Evolutionary conservation across 83 land plant genomes (phyloP).

Genomic region (Picea abies): DNA sequence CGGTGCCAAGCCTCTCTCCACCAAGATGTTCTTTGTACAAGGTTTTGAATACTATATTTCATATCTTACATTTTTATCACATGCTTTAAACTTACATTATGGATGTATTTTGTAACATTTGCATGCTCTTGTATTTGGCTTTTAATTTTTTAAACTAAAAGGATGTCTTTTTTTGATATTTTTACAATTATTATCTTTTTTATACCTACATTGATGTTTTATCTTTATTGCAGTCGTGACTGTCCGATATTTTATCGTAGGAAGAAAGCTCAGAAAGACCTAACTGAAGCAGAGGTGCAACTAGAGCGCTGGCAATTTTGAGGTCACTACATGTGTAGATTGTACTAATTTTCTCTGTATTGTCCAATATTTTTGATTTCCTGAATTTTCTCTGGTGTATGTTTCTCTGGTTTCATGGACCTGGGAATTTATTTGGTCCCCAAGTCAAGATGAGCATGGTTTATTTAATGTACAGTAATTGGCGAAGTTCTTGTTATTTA

Average conservation of each 20-base stretch:
- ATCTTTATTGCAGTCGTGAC: constrained; percentile 75
- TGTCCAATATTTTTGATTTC: constrained; percentile 3
- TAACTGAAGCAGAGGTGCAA: constrained; percentile 91
- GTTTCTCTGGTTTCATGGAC: neutral
- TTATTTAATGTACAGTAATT: neutral
- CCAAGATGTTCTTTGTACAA: constrained; percentile 98
- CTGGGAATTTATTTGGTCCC: neutral
- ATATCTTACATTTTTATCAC: neutral
- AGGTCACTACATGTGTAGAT: constrained; percentile 8
- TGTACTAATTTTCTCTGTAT: neutral
- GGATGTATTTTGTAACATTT: neutral
- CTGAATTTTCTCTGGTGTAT: neutral
- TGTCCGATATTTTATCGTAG: constrained; percentile 98
- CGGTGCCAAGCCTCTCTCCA: constrained; percentile 99
- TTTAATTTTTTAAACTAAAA: neutral
- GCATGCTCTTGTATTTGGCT: neutral
- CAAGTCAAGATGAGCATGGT: neutral
- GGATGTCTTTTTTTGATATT: neutral
- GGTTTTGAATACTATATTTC: constrained; percentile 38
- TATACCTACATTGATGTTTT: neutral
- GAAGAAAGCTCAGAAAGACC: constrained; percentile 98
- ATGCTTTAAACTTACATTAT: neutral
- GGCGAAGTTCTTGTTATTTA: neutral
- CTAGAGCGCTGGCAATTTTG: constrained; percentile 89
- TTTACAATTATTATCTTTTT: constrained; percentile 4